Base-by-base conservation (phyloP, 2,329 filamentous ascomycete species). In the Nakataea oryzae region DNA sequence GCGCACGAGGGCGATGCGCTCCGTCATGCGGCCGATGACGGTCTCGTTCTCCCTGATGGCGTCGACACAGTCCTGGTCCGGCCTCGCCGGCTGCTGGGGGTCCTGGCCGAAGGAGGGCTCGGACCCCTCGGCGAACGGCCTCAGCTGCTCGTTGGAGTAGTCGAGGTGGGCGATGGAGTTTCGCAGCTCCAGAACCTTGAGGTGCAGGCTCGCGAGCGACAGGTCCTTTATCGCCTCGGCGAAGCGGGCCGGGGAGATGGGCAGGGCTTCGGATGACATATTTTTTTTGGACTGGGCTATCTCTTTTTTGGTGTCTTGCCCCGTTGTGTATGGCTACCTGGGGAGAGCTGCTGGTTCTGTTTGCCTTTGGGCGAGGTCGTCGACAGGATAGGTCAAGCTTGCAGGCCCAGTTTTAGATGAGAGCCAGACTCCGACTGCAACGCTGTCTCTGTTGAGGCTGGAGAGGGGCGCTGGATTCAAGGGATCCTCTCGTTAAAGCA, bases 101-200 rank as follows among this genome's bases (percentile, higher is more conserved):
- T 63, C 59, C 30, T 47, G 34, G 6, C 67, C 70, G 14, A 73
- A 62, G 0, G 75, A 69, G 0, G 74, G 69, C 3, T 71, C 72
- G 27, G 70, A 69, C 30, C 79, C 81, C 17, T 85, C 80, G 62
- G 87, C 86, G 68, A 84, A 91, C 41, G 88, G 87, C 62, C 81
- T 78, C 63, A 92, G 85, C 72, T 92, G 85, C 65, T 82, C 81
- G 75, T 92, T 93, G 65, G 86, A 89, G 72, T 86, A 86, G 69
- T 87, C 82, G 29, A 93, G 85, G 73, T 93, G 88, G 28, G 82
- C 80, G 70, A 92, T 87, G 68, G 81, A 85, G 80, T 91, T 92
- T 71, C 84, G 85, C 65, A 93, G 80, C 73, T 93, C 90, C 70
- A 88, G 83, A 63, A 88, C 83, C 74, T 92, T 92, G 74, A 88